Base-by-base conservation (phyloP, 352 stramenopile species). In the Pythium plurisporium region DNA sequence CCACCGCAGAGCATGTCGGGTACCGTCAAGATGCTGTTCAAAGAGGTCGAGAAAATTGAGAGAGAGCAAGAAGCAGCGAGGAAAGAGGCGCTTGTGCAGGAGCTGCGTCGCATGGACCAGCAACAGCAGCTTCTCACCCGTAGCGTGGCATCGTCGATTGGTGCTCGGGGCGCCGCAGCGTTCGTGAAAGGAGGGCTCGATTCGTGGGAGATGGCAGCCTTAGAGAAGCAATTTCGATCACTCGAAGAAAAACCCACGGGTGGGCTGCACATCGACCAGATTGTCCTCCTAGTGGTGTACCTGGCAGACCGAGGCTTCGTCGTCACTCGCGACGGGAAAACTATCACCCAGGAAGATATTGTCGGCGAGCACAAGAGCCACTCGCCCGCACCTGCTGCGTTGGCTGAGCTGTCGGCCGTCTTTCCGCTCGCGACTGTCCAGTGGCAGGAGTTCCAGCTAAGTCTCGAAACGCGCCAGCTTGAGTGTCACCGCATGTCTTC, bases 11-110 rank as follows among this genome's bases (percentile, higher is more conserved):
- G 60, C 22, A 64, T 89, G 59, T 90, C 80, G 9, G 75, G 79
- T 1, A 90, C 76, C 0, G 82, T 91, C 19, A 81, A 78, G 45
- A 66, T 93, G 54, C 70, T 93, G 4, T 85, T 91, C 50, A 73
- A 74, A 27, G 80, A 89, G 43, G 71, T 91, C 2, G 67, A 73
- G 6, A 58, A 44, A 17, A 82, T 79, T 38, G 69, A 82, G 51
- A 59, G 74, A 2, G 68, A 82, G 27, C 67, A 74, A 14, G 62
- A 82, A 55, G 77, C 73, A 12, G 48, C 64, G 59, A 53, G 57
- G 23, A 59, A 52, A 2, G 65, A 72, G 25, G 65, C 53, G 5
- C 65, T 57, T 3, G 65, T 76, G 31, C 55, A 60, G 59, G 74
- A 90, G 46, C 47, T 79, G 15, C 67, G 76, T 10, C 65, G 79